Percentiles rank a stretch among this genome's conserved stretches.
These are phyloP conservation scores for Fusarium coffeatum DNA, from an alignment of 2,329 filamentous ascomycete genomes.

Conservation along the genomic window DNA sequence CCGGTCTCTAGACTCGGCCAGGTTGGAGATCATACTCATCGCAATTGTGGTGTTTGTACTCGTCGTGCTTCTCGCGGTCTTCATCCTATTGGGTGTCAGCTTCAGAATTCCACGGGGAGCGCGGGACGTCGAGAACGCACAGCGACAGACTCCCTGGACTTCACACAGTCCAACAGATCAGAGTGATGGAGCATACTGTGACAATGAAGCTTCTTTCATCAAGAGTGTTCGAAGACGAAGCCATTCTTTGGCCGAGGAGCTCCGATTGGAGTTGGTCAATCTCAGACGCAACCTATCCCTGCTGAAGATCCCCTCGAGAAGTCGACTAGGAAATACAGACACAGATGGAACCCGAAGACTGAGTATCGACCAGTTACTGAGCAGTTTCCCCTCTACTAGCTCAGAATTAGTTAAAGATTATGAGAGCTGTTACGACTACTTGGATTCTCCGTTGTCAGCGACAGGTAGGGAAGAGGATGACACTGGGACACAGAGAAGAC, in stretches of 20 bases:
- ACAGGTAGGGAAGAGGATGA: constrained; percentile 40
- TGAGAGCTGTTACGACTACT: constrained; percentile 34
- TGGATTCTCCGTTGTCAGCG: constrained; percentile 39
- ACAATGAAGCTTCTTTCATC: constrained; percentile 40
- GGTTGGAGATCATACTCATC: constrained; percentile 51
- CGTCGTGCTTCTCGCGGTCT: constrained; percentile 48
- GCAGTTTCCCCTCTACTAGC: constrained; percentile 18
- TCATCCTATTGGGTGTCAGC: constrained; percentile 48
- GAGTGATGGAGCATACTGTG: constrained; percentile 24
- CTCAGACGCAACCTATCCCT: constrained; percentile 37
- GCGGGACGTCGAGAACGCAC: constrained; percentile 33
- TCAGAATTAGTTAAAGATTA: constrained; percentile 33
- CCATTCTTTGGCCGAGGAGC: constrained; percentile 42
- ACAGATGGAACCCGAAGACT: constrained; percentile 14
- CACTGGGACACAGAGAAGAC: constrained; percentile 26
- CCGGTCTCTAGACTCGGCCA: constrained; percentile 45
- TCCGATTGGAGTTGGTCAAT: constrained; percentile 40
- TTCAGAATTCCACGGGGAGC: constrained; percentile 28
- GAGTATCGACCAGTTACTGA: constrained; percentile 37
- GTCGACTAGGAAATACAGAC: constrained; percentile 1
- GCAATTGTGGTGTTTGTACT: constrained; percentile 50
- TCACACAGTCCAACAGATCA: constrained; percentile 24
- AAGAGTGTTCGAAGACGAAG: constrained; percentile 45
- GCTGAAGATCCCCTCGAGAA: constrained; percentile 17
- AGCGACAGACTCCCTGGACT: constrained; percentile 36